These are phyloP conservation scores for Myxozyma melibiosi DNA, from an alignment of 805 yeast genomes.

Conservation along the genomic window DNA sequence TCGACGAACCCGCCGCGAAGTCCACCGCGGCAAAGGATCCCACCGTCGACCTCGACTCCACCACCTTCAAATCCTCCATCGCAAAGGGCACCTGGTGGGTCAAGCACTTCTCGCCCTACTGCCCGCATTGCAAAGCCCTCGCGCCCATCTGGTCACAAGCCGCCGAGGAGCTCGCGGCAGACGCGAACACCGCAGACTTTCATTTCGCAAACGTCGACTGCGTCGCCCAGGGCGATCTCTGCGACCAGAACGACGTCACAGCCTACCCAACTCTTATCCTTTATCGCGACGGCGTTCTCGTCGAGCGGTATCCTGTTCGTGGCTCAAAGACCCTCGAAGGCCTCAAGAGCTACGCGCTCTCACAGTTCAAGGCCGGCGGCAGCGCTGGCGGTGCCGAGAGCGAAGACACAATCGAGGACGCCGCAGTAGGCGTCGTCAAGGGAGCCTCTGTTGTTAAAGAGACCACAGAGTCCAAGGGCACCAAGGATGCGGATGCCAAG, in stretches of 20 bases:
- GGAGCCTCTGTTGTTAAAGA: not conserved
- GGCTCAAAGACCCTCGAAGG: constrained; percentile 20
- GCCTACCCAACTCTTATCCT: constrained; percentile 74
- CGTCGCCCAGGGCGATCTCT: constrained; percentile 81
- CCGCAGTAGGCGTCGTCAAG: not conserved
- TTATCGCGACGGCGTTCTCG: constrained; percentile 47
- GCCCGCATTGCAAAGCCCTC: constrained; percentile 74
- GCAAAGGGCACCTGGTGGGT: constrained; percentile 66
- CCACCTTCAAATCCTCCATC: constrained; percentile 10
- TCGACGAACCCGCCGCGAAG: constrained; percentile 5
- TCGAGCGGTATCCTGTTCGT: constrained; percentile 34
- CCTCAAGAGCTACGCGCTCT: constrained; percentile 21
- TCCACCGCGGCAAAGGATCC: constrained; percentile 3
- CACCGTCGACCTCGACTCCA: constrained; percentile 27
- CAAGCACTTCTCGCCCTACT: constrained; percentile 89
- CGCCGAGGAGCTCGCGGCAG: constrained; percentile 54
- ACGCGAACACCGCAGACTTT: constrained; percentile 53
- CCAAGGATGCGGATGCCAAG: not conserved
- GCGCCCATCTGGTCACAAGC: constrained; percentile 84
- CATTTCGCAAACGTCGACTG: constrained; percentile 76
- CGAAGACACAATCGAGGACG: constrained; percentile 3
- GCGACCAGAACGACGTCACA: constrained; percentile 62
- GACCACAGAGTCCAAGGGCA: too few species aligned
- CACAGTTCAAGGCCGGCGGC: constrained; percentile 4
- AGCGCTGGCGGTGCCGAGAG: constrained; percentile 1